Evolutionary conservation across 1,284 basidiomycete species (phyloP).

Genomic region (Cryptococcus sp.): DNA sequence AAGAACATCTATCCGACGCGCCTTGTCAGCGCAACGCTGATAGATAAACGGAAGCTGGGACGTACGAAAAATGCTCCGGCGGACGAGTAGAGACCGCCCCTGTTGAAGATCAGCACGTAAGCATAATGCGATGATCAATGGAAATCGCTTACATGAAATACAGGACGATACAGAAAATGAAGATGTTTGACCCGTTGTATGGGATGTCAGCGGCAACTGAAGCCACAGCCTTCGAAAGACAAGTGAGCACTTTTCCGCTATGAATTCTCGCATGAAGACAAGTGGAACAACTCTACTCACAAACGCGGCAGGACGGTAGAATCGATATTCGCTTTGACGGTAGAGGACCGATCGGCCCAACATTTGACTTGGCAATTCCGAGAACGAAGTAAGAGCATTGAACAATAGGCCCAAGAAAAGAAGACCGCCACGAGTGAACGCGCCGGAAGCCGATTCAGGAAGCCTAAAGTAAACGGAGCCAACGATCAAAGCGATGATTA

Average conservation of each 20-base stretch:
- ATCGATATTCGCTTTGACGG: conserved; percentile 70
- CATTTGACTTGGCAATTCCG: conserved; percentile 60
- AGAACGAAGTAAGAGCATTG: conserved; percentile 55
- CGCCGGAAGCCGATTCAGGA: conserved; percentile 71
- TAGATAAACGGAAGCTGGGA: conserved; percentile 18
- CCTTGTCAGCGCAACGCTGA: not conserved
- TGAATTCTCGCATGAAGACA: too few species aligned
- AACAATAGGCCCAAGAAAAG: conserved; percentile 75
- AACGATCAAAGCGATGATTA: conserved; percentile 64
- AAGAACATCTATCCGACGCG: conserved; percentile 38
- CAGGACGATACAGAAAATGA: conserved; percentile 56
- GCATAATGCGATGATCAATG: not conserved
- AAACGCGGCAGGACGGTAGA: conserved; percentile 67
- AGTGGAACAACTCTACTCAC: too few species aligned
- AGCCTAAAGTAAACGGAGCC: conserved; percentile 75
- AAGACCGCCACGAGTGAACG: conserved; percentile 83
- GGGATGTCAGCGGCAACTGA: conserved; percentile 56
- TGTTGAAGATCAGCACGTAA: conserved; percentile 7
- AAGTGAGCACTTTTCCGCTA: too few species aligned
- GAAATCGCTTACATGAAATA: too few species aligned
- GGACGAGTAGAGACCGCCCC: conserved; percentile 52
- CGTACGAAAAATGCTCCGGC: conserved; percentile 58
- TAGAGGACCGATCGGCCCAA: conserved; percentile 70
- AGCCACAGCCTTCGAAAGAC: too few species aligned
- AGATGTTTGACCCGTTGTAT: conserved; percentile 55